Percentiles rank a stretch among this genome's conserved stretches.
Conservation (phyloP, 305 asterid species). For the Andrographis paniculata region DNA sequence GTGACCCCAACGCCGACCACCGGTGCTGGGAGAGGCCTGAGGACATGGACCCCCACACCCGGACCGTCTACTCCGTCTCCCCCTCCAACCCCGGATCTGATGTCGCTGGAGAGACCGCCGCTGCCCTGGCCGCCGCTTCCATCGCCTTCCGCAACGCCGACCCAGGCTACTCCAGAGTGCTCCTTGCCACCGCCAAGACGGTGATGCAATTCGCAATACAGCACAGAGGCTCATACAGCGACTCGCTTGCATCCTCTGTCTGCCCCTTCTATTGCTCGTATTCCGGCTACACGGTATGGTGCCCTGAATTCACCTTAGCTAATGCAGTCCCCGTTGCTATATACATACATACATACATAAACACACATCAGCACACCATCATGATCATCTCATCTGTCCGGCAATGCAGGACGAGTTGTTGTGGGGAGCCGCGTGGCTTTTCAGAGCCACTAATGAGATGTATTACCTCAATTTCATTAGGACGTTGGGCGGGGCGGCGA, state of each 20-base stretch:
- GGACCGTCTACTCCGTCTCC: conserved; percentile 57
- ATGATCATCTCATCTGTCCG: background rate
- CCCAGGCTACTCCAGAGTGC: conserved; percentile 37
- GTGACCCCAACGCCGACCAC: conserved; percentile 79
- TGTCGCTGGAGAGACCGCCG: conserved; percentile 90
- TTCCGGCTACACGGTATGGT: conserved; percentile 56
- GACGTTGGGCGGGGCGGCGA: conserved; percentile 39
- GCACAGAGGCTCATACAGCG: conserved; percentile 77
- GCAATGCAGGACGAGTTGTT: conserved; percentile 58
- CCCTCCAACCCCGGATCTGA: conserved; percentile 73
- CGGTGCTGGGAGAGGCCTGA: conserved; percentile 92
- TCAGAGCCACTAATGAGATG: conserved; percentile 59
- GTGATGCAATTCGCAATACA: conserved; percentile 66
- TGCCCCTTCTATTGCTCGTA: conserved; percentile 92
- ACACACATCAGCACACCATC: too few relatives aligned
- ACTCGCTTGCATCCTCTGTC: conserved; percentile 56
- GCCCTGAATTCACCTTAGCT: too few relatives aligned
- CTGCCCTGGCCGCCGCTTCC: conserved; percentile 89
- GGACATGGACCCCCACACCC: conserved; percentile 61
- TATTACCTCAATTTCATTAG: conserved; percentile 41
- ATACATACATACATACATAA: too few relatives aligned
- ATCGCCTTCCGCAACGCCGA: conserved; percentile 58
- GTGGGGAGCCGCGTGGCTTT: conserved; percentile 92
- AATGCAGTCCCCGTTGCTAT: too few relatives aligned
- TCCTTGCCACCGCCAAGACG: conserved; percentile 43